Base-by-base conservation (phyloP, 1,139 yeast genomes). In the Kluyveromyces sp. region DNA sequence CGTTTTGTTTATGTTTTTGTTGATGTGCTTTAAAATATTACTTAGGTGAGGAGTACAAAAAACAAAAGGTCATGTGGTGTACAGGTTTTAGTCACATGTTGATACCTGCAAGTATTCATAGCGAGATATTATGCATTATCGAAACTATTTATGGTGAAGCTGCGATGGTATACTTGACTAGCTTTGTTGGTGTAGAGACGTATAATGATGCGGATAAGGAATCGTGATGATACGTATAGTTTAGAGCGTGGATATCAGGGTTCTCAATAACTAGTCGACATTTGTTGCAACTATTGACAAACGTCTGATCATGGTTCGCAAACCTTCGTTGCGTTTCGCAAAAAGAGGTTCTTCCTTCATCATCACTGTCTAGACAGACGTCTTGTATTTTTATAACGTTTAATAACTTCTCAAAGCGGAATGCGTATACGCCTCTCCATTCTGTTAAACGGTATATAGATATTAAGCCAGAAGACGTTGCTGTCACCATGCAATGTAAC, bases 401-500 rank as follows among this genome's bases (percentile, higher is more conserved):
- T 5, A 39, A 30, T 3, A 39, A 3, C 41, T 39, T 39, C 28
- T 39, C 41, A 30, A 39, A 83, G 43, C 84, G 65, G 72, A 79
- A 73, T 1, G 79, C 81, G 51, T 64, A 71, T 0, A 79, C 61
- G 0, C 84, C 85, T 25, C 78, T 63, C 55, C 70, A 71, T 43
- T 69, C 69, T 32, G 83, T 78, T 34, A 79, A 58, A 40, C 85
- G 61, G 59, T 79, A 64, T 3, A 80, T 60, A 2, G 79, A 66
- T 2, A 78, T 70, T 8, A 74, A 55, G 0, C 85, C 85, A 42
- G 71, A 70, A 51, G 78, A 83, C 0, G 79, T 67, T 0, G 74
- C 81, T 0, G 73, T 77, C 6, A 75, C 68, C 34, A 74, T 65
- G 50, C 79, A 73, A 57, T 71, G 72, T n/a, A 80, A 61, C 51